Evolutionary conservation across 2,329 filamentous ascomycete species (phyloP), one percentile per base, ranked within the genome.

Genomic region (Phaeosphaeria sp.): DNA sequence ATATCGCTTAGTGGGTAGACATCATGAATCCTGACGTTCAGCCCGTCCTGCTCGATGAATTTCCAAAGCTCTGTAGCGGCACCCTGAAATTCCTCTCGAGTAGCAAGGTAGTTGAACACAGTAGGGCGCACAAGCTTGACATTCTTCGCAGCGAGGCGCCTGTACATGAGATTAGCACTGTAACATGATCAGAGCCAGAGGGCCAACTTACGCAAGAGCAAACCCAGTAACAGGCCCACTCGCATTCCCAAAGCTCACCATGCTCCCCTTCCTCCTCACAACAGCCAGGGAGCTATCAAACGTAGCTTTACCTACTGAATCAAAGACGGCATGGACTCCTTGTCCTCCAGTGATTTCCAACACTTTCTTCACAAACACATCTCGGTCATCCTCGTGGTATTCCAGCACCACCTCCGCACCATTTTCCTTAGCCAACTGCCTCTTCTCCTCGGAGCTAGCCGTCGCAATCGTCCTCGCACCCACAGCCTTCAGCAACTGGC

Each of bases 291-390:
- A 90, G 20, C 86, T 83, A 66, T 97, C 91, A 79, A 95, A 96
- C 0, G 93, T 97, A 49, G 84, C 84, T 80, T 92, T 92, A 13
- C 93, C 93, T 2, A 97, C 91, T 6, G 91, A 90, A 73, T 97
- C 93, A 73, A 92, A 96, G 25, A 96, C 89, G 10, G 89, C 92
- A 62, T 87, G 85, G 2, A 90, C 88, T 7, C 93, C 93, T 58
- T 87, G 80, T 0, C 89, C 89, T 1, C 82, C 85, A 0, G 92
- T 97, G 49, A 91, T 87, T 72, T 90, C 84, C 68, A 84, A 81
- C 6, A 92, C 88, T 72, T 85, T 82, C 58, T 72, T 67, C 1
- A 72, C 69, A 47, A 77, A 76, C 44, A 66, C 54, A 22, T 76
- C 68, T 25, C 69, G 44, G 56, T 85, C 81, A 48, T 89, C 87